Base-by-base conservation (phyloP, 306 rosid species). In the Prunus dulcis region DNA sequence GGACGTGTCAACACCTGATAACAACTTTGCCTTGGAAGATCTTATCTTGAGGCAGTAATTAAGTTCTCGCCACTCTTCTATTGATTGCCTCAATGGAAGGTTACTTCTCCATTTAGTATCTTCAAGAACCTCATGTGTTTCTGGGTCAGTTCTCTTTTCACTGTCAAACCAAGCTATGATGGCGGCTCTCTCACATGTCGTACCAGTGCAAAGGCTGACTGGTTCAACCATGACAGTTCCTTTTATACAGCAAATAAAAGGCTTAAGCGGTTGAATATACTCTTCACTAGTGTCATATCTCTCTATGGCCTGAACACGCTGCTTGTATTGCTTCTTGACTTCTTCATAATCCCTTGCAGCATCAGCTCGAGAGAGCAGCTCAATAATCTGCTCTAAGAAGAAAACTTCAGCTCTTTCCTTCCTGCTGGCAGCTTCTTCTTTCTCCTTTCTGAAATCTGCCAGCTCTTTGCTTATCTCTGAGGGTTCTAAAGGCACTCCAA, bases 401-500 rank as follows among this genome's bases (percentile, higher is more conserved):
- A 86, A 46, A 57, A 80, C 90, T 69, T 92, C 96, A 22, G 89
- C 92, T 64, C 90, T 86, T 79, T 90, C 96, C 79, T 92, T 92
- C 68, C 84, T 64, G 76, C 67, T 45, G 2, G 89, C 85, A 64
- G 96, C 97, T 75, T 90, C 97, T 82, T 92, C 96, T 67, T 88
- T 90, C 68, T 92, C 97, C 82, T 55, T 88, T 82, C 84, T 84
- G 81, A 92, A 76, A 86, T 92, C 84, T 30, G 87, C 93, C 55
- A 92, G 76, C 87, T 92, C 97, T 76, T 87, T 90, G 84, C 96
- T 73, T 81, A 92, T 92, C 89, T 81, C 89, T 0, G 86, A 83
- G n/a, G 97, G 96, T 68, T 88, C 96, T 38, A 92, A 78, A 0
- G 93, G 93, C 53, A 92, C 96, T n/a, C 97, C 97, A 80, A 90